Conservation (phyloP, 148 eudicot genomes). For the Rhododendron williamsianum region DNA sequence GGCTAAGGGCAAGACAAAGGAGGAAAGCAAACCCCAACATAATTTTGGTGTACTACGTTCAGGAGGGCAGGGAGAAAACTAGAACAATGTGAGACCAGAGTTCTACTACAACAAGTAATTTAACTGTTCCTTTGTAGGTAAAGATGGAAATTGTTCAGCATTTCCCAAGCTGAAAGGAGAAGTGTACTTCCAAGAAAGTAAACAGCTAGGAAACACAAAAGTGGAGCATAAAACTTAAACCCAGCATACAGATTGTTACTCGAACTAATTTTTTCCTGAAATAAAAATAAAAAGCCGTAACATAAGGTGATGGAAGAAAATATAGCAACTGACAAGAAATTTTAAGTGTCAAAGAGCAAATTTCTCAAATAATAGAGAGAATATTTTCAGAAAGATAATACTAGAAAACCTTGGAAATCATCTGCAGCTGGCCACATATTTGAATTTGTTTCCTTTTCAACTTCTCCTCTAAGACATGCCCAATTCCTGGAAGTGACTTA, state of each 20-base stretch:
- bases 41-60: background rate
- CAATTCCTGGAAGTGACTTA: conserved; percentile 93
- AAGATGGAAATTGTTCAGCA: background rate
- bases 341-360: background rate
- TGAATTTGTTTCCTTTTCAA: conserved; percentile 62
- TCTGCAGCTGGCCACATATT: conserved; percentile 74
- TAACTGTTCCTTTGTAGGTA: background rate
- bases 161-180: background rate
- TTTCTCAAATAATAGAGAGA: background rate
- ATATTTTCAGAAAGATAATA: background rate
- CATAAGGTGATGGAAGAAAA: background rate
- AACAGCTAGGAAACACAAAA: background rate
- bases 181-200: background rate
- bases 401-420: conserved; percentile 63
- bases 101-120: background rate
- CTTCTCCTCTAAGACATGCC: conserved; percentile 78
- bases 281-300: background rate
- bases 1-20: background rate
- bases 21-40: background rate
- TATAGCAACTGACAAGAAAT: background rate
- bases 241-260: background rate
- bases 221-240: background rate
- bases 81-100: background rate
- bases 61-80: background rate
- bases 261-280: background rate